Base-by-base conservation (phyloP, 768 basidiomycete genomes). In the Xerocomus potaroensis region DNA sequence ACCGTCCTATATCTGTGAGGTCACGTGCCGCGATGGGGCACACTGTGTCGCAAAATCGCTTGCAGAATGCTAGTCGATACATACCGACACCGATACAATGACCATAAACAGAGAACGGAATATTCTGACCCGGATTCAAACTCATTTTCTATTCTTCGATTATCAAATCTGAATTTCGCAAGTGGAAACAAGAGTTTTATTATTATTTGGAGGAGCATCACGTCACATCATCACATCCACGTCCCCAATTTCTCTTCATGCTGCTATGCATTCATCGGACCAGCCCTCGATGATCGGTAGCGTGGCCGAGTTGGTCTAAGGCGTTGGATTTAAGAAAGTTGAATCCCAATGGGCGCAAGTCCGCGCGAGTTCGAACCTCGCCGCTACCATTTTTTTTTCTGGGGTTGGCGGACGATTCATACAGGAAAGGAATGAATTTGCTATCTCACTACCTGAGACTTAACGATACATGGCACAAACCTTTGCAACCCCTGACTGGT, bases 321-420 rank as follows among this genome's bases (percentile, higher is more conserved):
- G 84, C 81, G 84, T 86, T 84, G 83, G 84, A 84, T 84, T 87
- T 87, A 87, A 86, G 84, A 54, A 19, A 45, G 66, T 60, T 83
- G 83, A 79, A 76, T 86, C 83, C 84, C 82, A 84, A 85, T 85
- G 83, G 82, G 80, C 75, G 81, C 31, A 75, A 79, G 75, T 74
- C 83, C 84, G 83, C 85, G 84, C 82, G 85, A 86, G 85, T 87
- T 87, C 84, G 84, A 87, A 84, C 81, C 85, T 86, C 84, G 83
- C 85, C 79, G 81, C 80, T 81, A 81, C 82, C 83, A 85, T 38
- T 0, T 21, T 41, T 44, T 48, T 60, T 43, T 56, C 56, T 49
- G 59, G 29, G 22, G 26, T 22, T 14, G 3, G n/a, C n/a, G n/a
- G n/a, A n/a, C n/a, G n/a, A n/a, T 27, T 27, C 26, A 27, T 10